A percentile compares a stretch with the other conserved stretches of the same genome.
Evolutionary conservation across 331 rosid species (phyloP).

Genomic region (Acacia concinna): DNA sequence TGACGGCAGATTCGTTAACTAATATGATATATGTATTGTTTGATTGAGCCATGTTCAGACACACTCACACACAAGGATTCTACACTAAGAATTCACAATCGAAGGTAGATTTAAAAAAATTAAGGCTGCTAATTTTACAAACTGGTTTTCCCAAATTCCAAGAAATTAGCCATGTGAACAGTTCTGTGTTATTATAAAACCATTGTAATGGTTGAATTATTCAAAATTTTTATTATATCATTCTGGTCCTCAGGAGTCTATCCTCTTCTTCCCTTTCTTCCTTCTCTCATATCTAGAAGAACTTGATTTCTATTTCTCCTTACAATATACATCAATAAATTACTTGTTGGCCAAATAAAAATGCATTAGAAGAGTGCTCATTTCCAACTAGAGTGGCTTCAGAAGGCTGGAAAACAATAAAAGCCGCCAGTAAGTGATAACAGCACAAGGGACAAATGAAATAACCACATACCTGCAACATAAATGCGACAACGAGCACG

Average conservation of each 20-base stretch:
- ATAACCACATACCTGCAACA: slow-evolving; percentile 54
- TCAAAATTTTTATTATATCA: background rate
- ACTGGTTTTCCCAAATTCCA: background rate
- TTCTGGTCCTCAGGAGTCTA: background rate
- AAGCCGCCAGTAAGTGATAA: background rate
- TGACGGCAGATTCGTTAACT: background rate
- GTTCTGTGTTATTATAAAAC: background rate
- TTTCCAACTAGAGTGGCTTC: background rate
- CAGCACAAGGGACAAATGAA: background rate
- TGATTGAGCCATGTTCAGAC: background rate
- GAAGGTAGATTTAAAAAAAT: background rate
- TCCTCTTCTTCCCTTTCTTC: background rate
- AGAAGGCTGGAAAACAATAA: background rate
- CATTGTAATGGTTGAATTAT: background rate
- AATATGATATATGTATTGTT: background rate
- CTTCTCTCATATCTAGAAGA: background rate
- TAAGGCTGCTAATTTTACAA: background rate
- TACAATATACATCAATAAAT: background rate
- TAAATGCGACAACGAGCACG: slow-evolving; percentile 67
- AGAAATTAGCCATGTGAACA: background rate
- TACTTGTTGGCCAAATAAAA: background rate
- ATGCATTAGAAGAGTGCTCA: background rate
- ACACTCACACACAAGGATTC: background rate
- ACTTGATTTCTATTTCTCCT: background rate
- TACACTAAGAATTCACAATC: background rate